Base-by-base conservation (phyloP, 441 rosid genomes). In the Capsella rubella region DNA sequence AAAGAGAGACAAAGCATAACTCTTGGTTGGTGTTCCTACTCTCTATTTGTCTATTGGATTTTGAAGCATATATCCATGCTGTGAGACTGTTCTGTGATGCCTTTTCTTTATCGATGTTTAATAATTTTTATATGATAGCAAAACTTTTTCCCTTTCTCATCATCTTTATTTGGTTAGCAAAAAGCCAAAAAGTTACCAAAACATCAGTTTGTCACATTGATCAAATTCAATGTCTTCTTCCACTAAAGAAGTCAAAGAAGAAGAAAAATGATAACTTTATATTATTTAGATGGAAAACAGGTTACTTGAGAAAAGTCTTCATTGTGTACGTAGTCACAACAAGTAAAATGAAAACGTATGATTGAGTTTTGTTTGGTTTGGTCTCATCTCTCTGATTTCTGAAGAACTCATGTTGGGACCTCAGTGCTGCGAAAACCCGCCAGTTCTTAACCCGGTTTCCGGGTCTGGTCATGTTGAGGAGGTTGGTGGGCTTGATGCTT, bases 341-440 rank as follows among this genome's bases (percentile, higher is more conserved):
- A 37, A 37, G 12, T 37, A 3, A 37, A 37, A 37, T 9, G 40
- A 37, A 37, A 64, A 29, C 28, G 9, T 13, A 49, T 49, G 72
- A 13, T 51, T 42, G 73, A n/a, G 50, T 40, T 21, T 51, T 56
- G 47, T 51, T 21, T 34, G 3, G 40, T 37, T 37, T 37, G 11
- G 40, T 9, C 12, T 16, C n/a, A 43, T 49, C 28, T 46, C 51
- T 14, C 53, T 28, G 28, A 40, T 35, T 53, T 34, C 28, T 31
- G 31, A 37, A 46, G 3, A 37, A 63, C 25, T 45, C 6, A 90
- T 87, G 88, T 81, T 85, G 39, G 82, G 87, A 54, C 56, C 84
- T 71, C 84, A 85, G 82, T 86, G 92, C 81, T 87, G 79, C n/a
- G 80, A 78, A 70, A 86, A 86, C 73, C 89, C 93, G 34, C 92